Evolutionary conservation across 148 eudicot species (phyloP).

Genomic region (Rhododendron simsii): DNA sequence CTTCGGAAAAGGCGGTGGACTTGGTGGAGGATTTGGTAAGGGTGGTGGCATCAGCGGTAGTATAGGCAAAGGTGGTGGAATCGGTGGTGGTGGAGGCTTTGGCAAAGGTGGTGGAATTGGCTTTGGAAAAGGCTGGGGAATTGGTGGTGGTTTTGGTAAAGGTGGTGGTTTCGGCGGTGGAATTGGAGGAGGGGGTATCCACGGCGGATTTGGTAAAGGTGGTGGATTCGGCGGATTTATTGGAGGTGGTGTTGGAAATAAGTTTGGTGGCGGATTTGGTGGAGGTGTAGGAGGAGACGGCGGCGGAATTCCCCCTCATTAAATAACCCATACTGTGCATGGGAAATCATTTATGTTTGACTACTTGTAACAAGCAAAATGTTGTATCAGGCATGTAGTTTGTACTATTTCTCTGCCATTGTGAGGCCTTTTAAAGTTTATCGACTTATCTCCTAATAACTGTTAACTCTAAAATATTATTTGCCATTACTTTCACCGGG

Average conservation of each 20-base stretch:
- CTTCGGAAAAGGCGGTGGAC: background rate
- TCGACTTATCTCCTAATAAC: background rate
- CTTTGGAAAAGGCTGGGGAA: background rate
- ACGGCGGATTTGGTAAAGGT: slow-evolving; percentile 8
- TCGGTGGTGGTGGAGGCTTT: background rate
- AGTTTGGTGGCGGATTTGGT: background rate
- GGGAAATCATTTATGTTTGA: background rate
- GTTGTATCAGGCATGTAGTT: background rate
- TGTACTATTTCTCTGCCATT: background rate
- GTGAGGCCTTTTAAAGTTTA: background rate
- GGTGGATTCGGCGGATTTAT: slow-evolving; percentile 14
- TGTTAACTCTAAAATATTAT: background rate
- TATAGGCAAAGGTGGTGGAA: slow-evolving; percentile 9
- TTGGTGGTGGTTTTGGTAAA: background rate
- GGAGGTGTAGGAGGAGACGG: slow-evolving; percentile 9
- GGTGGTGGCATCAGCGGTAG: background rate
- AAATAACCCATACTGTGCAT: background rate
- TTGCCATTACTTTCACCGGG: background rate
- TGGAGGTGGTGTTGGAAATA: background rate
- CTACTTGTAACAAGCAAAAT: background rate
- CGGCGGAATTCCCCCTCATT: background rate
- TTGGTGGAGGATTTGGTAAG: background rate
- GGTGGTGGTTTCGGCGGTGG: slow-evolving; percentile 16
- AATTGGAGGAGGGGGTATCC: background rate
- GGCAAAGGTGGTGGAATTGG: slow-evolving; percentile 11